phyloP scores from a whole-genome alignment of 352 stramenopile genomes.

The Phytophthora sansomeana region DNA sequence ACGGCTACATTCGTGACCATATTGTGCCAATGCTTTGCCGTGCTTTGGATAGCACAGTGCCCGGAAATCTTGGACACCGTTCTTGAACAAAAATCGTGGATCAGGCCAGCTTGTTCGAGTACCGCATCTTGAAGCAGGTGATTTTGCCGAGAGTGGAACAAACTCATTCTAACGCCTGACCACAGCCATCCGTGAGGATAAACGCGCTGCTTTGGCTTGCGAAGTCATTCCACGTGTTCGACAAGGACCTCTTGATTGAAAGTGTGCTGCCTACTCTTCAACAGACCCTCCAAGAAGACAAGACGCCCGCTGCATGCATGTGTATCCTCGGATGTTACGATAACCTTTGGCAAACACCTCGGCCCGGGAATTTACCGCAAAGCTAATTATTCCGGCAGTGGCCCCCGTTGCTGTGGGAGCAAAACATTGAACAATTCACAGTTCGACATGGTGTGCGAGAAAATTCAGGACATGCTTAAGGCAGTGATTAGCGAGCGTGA shows the following conservation, averaged over 20 bases:
- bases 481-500: constrained; percentile 83
- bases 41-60: constrained; percentile 83
- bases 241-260: constrained; percentile 88
- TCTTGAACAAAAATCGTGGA: constrained; percentile 91
- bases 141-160: constrained; percentile 89
- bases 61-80: constrained; percentile 89
- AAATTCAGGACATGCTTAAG: constrained; percentile 92
- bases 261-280: constrained; percentile 81
- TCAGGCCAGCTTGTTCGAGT: constrained; percentile 88
- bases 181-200: constrained; percentile 85
- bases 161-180: constrained; percentile 85
- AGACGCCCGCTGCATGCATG: constrained; percentile 88
- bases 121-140: constrained; percentile 89
- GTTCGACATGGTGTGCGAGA: constrained; percentile 89
- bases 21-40: constrained; percentile 89
- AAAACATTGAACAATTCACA: constrained; percentile 80
- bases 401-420: constrained; percentile 84
- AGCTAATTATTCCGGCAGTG: constrained; percentile 85
- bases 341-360: constrained; percentile 86
- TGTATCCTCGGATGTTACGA: constrained; percentile 90
- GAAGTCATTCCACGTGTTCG: constrained; percentile 91
- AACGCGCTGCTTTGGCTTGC: constrained; percentile 88
- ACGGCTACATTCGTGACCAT: constrained; percentile 91
- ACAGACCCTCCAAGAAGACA: constrained; percentile 80
- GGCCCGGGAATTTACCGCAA: constrained; percentile 84